Conservation (phyloP, 257 asterid species). For the Anisodus tanguticus region DNA sequence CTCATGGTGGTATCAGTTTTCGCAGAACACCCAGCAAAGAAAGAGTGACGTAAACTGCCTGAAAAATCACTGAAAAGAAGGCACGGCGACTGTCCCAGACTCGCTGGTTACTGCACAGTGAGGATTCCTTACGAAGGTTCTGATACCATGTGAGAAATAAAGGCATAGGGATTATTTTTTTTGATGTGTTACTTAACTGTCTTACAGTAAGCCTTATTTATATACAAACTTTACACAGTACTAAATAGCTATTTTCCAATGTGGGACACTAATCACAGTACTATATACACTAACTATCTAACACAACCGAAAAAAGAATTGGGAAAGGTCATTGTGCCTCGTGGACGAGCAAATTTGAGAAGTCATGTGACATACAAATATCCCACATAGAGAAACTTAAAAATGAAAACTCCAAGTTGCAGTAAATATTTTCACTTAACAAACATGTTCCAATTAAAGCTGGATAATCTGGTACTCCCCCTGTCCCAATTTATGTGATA, state of each 20-base stretch:
- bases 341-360: constrained; percentile 16
- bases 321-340: constrained; percentile 27
- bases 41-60: neutral
- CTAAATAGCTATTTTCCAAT: constrained; percentile 6
- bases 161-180: neutral
- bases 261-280: neutral
- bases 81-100: neutral
- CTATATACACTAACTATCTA: neutral
- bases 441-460: neutral
- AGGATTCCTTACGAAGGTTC: neutral
- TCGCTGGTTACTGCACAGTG: neutral
- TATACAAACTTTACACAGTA: neutral
- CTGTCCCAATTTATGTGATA: no score
- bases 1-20: neutral
- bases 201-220: neutral
- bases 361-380: neutral
- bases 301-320: neutral
- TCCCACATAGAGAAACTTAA: constrained; percentile 3
- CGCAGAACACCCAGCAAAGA: neutral
- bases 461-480: neutral
- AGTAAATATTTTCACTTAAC: constrained; percentile 9
- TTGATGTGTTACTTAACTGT: neutral
- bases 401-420: constrained; percentile 6
- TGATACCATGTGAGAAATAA: neutral
- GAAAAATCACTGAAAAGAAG: neutral